phyloP scores from a whole-genome alignment of 2,329 filamentous ascomycete genomes.

The Colletotrichum sp. region DNA sequence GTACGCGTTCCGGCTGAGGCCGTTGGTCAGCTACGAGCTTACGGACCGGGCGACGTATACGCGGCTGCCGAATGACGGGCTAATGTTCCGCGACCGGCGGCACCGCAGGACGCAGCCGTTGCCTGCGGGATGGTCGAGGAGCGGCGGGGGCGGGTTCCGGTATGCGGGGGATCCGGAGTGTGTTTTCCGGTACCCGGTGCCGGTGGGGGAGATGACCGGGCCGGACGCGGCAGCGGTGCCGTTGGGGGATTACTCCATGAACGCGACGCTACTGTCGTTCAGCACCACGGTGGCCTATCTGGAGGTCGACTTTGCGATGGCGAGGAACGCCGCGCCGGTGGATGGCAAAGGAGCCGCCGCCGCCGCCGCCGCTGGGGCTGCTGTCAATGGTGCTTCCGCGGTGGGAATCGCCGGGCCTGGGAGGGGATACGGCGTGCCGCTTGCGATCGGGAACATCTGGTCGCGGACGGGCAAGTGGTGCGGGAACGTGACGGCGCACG shows the following conservation, averaged over 20 bases:
- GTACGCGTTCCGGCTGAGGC: slow-evolving; percentile 42
- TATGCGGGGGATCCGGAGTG: slow-evolving; percentile 45
- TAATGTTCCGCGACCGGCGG: slow-evolving; percentile 43
- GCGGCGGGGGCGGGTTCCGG: slow-evolving; percentile 35
- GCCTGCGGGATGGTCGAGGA: slow-evolving; percentile 44
- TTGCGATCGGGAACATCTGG: slow-evolving; percentile 49
- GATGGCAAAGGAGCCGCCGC: slow-evolving; percentile 29
- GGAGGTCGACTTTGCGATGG: slow-evolving; percentile 42
- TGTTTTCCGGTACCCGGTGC: slow-evolving; percentile 47
- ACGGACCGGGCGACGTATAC: slow-evolving; percentile 40
- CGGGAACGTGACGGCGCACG: slow-evolving; percentile 49
- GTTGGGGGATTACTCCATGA: slow-evolving; percentile 2
- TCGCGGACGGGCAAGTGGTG: slow-evolving; percentile 39
- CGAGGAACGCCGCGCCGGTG: slow-evolving; percentile 29
- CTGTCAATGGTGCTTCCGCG: neutral
- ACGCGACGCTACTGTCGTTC: slow-evolving; percentile 38
- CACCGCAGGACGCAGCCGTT: slow-evolving; percentile 31
- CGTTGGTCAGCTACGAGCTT: slow-evolving; percentile 43
- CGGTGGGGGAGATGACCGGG: slow-evolving; percentile 22
- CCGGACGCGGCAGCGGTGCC: neutral
- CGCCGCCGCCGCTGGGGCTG: neutral
- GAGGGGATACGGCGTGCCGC: slow-evolving; percentile 28
- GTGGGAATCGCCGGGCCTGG: neutral
- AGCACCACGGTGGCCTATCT: slow-evolving; percentile 42
- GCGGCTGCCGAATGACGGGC: slow-evolving; percentile 40